These are phyloP conservation scores for Cunninghamia lanceolata DNA, from an alignment of 75 land plant genomes.

Conservation along the genomic window DNA sequence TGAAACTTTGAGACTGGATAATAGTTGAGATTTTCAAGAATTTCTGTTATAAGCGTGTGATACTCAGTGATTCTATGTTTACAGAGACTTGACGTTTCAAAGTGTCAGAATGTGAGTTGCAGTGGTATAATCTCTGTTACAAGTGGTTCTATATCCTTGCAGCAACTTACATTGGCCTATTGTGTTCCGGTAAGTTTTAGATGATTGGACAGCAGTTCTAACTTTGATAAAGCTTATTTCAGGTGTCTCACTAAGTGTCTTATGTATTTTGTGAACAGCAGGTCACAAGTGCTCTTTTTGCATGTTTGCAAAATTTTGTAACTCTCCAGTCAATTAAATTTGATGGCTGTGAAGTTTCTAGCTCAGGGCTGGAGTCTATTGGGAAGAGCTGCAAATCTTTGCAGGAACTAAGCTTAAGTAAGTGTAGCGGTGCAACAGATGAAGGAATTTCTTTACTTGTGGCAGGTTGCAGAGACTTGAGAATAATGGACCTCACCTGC, in stretches of 20 bases:
- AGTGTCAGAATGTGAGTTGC: conserved; percentile 45
- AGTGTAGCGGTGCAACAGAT: conserved; percentile 88
- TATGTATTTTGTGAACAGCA: conserved; percentile 23
- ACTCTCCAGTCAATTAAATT: conserved; percentile 52
- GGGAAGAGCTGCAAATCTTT: conserved; percentile 56
- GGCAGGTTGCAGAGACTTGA: conserved; percentile 52
- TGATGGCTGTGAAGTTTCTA: conserved; percentile 81
- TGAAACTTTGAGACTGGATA: background rate
- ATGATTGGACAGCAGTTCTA: background rate
- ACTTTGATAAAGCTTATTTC: background rate
- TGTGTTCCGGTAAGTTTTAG: conserved; percentile 31
- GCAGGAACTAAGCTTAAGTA: conserved; percentile 81
- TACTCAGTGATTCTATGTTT: background rate
- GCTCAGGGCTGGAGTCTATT: conserved; percentile 57
- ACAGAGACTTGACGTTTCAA: conserved; percentile 58
- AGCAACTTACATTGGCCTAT: conserved; percentile 47
- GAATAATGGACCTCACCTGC: conserved; percentile 84
- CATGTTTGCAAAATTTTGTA: conserved; percentile 28
- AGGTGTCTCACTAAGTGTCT: background rate
- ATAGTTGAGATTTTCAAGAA: background rate
- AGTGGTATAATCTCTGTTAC: conserved; percentile 45
- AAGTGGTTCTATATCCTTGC: conserved; percentile 31
- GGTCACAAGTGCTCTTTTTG: conserved; percentile 38
- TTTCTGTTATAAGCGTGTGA: background rate
- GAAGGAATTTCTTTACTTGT: conserved; percentile 64